Evolutionary conservation across 306 rosid genomes (phyloP).

Genomic region (Prunus dulcis): DNA sequence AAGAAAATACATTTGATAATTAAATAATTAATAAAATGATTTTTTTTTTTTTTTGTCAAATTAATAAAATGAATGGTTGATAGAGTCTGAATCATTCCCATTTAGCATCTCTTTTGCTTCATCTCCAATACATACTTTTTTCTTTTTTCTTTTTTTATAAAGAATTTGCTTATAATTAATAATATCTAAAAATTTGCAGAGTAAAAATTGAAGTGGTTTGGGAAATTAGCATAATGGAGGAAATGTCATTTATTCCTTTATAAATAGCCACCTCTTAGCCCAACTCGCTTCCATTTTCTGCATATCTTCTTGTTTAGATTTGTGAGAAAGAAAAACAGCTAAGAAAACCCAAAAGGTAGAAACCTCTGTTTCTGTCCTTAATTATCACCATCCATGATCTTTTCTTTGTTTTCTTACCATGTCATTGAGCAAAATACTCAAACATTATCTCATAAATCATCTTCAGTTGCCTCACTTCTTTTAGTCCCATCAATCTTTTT

Average conservation of each 20-base stretch:
- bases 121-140: constrained; percentile 19
- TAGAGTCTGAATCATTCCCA: constrained; percentile 30
- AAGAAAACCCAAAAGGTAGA: constrained; percentile 38
- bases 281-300: constrained; percentile 60
- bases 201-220: constrained; percentile 14
- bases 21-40: constrained; percentile 6
- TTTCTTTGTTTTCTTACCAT: constrained; percentile 50
- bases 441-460: constrained; percentile 35
- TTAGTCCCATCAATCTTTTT: constrained; percentile 37
- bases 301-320: constrained; percentile 40
- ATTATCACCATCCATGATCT: constrained; percentile 34
- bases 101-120: constrained; percentile 25
- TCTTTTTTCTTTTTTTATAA: too few species aligned
- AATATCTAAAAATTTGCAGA: not conserved
- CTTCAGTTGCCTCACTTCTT: constrained; percentile 50
- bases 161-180: too few species aligned
- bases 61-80: constrained; percentile 18
- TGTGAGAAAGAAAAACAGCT: constrained; percentile 24
- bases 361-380: constrained; percentile 42
- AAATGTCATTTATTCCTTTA: constrained; percentile 54
- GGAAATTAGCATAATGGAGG: constrained; percentile 47
- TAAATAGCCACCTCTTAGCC: constrained; percentile 54
- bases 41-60: not conserved
- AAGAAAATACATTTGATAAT: not conserved
- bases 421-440: constrained; percentile 48